Evolutionary conservation across 2,329 filamentous ascomycete species (phyloP).

Genomic region (Fusarium anguioides): DNA sequence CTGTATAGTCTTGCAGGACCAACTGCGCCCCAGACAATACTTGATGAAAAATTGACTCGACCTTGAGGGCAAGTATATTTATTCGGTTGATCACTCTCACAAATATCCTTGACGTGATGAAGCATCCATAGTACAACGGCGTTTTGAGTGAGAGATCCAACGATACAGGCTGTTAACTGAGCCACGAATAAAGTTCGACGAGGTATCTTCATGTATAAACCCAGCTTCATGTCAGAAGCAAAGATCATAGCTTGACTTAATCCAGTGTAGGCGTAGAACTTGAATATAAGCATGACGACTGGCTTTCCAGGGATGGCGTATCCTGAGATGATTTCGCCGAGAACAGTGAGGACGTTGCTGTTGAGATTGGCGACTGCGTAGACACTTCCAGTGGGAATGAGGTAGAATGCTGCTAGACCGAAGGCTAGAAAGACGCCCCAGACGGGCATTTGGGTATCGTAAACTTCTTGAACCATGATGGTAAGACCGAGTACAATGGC

Average conservation of each 20-base stretch:
- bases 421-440: slow-evolving; percentile 2
- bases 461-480: slow-evolving; percentile 1
- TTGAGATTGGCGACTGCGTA: slow-evolving; percentile 1
- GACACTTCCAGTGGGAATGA: not conserved
- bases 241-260: not conserved
- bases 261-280: slow-evolving; percentile 3
- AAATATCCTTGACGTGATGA: not conserved
- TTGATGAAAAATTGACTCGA: not conserved
- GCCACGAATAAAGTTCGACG: not conserved
- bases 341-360: not conserved
- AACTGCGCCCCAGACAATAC: not conserved
- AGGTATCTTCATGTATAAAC: slow-evolving; percentile 4
- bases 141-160: not conserved
- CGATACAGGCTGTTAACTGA: not conserved
- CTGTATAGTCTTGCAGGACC: not conserved
- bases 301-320: not conserved
- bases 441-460: not conserved
- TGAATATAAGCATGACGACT: slow-evolving; percentile 1
- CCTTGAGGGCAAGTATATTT: slow-evolving; percentile 6
- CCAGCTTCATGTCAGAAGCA: slow-evolving; percentile 2
- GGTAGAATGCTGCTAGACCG: not conserved
- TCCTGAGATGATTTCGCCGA: not conserved
- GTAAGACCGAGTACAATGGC: not conserved
- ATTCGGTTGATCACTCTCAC: not conserved
- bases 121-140: slow-evolving; percentile 1